Percentiles rank a stretch among this genome's conserved stretches.
Evolutionary conservation across 2,329 filamentous ascomycete genomes (phyloP).

Genomic region (Calonectria multiphialidica): DNA sequence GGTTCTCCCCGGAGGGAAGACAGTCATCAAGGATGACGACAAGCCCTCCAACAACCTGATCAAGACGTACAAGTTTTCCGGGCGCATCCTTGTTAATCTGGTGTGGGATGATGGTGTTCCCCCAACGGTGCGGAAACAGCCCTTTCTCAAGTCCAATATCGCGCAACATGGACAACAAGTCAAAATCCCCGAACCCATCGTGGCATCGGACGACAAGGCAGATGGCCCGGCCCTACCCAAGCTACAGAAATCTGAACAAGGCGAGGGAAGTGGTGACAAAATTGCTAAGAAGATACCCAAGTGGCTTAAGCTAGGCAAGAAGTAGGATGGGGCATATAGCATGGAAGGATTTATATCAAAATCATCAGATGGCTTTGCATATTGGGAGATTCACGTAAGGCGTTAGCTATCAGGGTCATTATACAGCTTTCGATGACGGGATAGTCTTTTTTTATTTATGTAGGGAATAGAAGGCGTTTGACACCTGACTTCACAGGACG

Average conservation of each 20-base stretch:
- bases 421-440: neutral
- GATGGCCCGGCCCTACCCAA: conserved; percentile 32
- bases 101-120: conserved; percentile 77
- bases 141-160: conserved; percentile 70
- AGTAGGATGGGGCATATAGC: conserved; percentile 49
- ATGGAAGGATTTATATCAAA: neutral
- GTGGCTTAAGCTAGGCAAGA: conserved; percentile 82
- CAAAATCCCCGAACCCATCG: conserved; percentile 69
- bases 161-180: conserved; percentile 75
- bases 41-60: conserved; percentile 72
- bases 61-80: conserved; percentile 76
- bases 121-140: conserved; percentile 63
- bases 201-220: conserved; percentile 54
- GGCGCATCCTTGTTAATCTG: conserved; percentile 80
- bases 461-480: conserved; percentile 15
- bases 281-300: conserved; percentile 81
- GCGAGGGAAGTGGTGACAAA: conserved; percentile 61
- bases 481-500: neutral
- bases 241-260: conserved; percentile 49
- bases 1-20: conserved; percentile 69
- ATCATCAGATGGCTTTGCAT: conserved; percentile 13
- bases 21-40: conserved; percentile 60
- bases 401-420: conserved; percentile 19
- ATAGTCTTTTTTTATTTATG: conserved; percentile 1
- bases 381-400: conserved; percentile 20